Evolutionary conservation across 139 green algal species (phyloP).

Genomic region (Auxenochlorella pyrenoidosa): DNA sequence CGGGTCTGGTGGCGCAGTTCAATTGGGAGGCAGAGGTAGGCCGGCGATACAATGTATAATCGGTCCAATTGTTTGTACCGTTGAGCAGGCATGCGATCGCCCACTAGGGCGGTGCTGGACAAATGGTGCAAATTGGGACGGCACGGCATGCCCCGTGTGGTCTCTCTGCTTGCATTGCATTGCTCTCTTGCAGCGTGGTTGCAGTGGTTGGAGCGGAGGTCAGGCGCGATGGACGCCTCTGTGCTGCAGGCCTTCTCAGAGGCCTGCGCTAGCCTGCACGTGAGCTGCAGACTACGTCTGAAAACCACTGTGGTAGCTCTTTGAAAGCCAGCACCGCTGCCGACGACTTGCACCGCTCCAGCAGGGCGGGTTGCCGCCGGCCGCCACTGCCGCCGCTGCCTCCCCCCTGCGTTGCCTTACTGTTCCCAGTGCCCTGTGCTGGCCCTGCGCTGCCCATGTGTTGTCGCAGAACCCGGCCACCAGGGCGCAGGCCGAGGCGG

Average conservation of each 20-base stretch:
- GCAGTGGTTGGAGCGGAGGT: neutral
- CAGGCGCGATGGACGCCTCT: neutral
- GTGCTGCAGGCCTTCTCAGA: neutral
- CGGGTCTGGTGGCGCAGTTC: neutral
- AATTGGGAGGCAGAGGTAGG: too few relatives aligned
- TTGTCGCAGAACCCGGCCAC: conserved; percentile 30
- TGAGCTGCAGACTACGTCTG: neutral
- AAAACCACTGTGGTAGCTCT: too few relatives aligned
- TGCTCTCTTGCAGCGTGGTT: too few relatives aligned
- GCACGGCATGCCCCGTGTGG: too few relatives aligned
- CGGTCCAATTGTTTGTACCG: too few relatives aligned
- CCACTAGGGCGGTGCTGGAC: too few relatives aligned
- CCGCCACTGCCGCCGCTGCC: neutral
- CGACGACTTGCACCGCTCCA: neutral
- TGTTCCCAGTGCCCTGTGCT: neutral
- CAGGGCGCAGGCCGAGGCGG: conserved; percentile 50
- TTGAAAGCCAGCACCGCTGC: too few relatives aligned
- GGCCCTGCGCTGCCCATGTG: too few relatives aligned
- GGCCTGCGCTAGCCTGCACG: conserved; percentile 19
- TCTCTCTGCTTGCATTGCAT: too few relatives aligned
- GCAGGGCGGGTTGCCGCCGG: neutral
- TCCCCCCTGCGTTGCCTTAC: neutral
- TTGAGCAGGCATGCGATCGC: too few relatives aligned
- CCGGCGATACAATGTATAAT: too few relatives aligned
- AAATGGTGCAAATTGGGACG: too few relatives aligned